Percentiles rank a stretch among this genome's conserved stretches.
These are phyloP conservation scores for Ceraceosorus bombacis DNA, from an alignment of 1,284 basidiomycete species.

Conservation along the genomic window DNA sequence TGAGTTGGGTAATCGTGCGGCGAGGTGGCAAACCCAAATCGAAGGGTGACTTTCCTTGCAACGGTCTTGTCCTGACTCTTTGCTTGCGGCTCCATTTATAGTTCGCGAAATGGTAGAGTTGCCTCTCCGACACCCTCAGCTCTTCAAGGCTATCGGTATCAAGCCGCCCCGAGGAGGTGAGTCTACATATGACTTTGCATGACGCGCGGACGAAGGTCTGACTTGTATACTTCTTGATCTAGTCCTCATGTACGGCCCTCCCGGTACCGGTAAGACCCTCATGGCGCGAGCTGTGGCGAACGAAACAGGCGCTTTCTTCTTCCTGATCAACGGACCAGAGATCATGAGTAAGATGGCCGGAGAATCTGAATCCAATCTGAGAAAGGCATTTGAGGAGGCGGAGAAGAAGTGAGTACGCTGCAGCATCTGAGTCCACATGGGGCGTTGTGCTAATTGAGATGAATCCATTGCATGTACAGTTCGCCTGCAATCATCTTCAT, in stretches of 20 bases:
- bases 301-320: conserved; percentile 99
- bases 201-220: background rate
- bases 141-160: conserved; percentile 99
- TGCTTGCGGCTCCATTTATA: background rate
- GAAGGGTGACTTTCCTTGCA: conserved; percentile 55
- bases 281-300: conserved; percentile 99
- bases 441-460: background rate
- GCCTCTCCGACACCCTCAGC: conserved; percentile 92
- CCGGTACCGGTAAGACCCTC: conserved; percentile 48
- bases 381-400: conserved; percentile 98
- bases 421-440: no score
- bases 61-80: background rate
- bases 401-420: conserved; percentile 67
- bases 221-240: background rate
- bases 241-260: conserved; percentile 48
- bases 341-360: conserved; percentile 99
- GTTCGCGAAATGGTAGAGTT: conserved; percentile 96
- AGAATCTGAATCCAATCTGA: conserved; percentile 90
- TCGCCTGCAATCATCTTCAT: conserved; percentile 99
- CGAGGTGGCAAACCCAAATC: conserved; percentile 76
- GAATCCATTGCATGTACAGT: conserved; percentile 15
- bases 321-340: conserved; percentile 98
- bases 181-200: background rate
- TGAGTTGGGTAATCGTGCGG: background rate
- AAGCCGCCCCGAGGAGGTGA: conserved; percentile 72